A percentile compares a stretch with the other conserved stretches of the same genome.
phyloP scores from a whole-genome alignment of 768 basidiomycete genomes.

The Epithele typhae region DNA sequence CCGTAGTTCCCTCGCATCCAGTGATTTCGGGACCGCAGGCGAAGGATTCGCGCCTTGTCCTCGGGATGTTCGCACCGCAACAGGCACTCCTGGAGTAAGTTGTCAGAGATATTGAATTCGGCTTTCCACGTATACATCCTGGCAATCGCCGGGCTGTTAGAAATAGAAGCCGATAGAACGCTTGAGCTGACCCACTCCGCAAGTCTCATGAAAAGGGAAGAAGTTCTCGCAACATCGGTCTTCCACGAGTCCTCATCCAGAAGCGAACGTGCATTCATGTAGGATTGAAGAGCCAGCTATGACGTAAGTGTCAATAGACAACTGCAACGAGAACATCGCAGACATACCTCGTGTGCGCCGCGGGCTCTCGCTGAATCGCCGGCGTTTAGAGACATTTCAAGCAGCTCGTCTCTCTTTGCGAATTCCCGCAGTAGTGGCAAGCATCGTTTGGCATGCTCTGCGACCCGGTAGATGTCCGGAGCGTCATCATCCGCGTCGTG shows the following conservation, averaged over 20 bases:
- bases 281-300: slow-evolving; percentile 60
- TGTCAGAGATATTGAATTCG: slow-evolving; percentile 48
- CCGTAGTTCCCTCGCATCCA: slow-evolving; percentile 55
- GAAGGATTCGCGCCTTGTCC: slow-evolving; percentile 51
- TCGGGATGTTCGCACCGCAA: slow-evolving; percentile 44
- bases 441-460: slow-evolving; percentile 70
- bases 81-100: slow-evolving; percentile 51
- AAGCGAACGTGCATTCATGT: slow-evolving; percentile 53
- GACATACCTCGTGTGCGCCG: slow-evolving; percentile 67
- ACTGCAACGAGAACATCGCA: no score
- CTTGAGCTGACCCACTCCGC: slow-evolving; percentile 47
- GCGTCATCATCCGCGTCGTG: slow-evolving; percentile 57
- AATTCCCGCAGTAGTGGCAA: slow-evolving; percentile 57
- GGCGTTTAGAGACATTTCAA: slow-evolving; percentile 60
- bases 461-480: slow-evolving; percentile 62
- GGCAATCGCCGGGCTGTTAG: not conserved
- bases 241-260: slow-evolving; percentile 53
- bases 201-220: slow-evolving; percentile 50
- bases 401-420: slow-evolving; percentile 54
- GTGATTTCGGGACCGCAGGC: slow-evolving; percentile 59
- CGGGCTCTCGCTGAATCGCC: slow-evolving; percentile 68
- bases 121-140: slow-evolving; percentile 69
- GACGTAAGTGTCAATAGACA: not conserved
- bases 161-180: not conserved
- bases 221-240: slow-evolving; percentile 42